Evolutionary conservation across 2,329 filamentous ascomycete species (phyloP).

Genomic region (Stagonosporopsis cucurbitacearum): DNA sequence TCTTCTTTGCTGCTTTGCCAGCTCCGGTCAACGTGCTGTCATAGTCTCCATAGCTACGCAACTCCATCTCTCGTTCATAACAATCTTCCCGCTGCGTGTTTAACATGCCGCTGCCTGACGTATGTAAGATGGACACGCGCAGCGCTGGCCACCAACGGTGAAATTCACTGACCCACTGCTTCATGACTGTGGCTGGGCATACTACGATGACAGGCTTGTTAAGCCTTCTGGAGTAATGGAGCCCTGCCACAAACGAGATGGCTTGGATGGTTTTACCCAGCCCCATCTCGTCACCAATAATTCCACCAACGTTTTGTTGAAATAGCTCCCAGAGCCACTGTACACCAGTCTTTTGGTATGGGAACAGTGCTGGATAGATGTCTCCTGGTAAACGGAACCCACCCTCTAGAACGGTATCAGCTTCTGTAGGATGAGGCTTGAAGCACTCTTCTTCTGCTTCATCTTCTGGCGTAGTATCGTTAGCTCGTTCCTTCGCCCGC

Average conservation of each 20-base stretch:
- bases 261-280: slow-evolving; percentile 91
- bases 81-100: slow-evolving; percentile 69
- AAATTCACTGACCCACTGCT: slow-evolving; percentile 98
- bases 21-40: slow-evolving; percentile 58
- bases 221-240: slow-evolving; percentile 90
- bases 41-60: slow-evolving; percentile 54
- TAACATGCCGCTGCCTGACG: slow-evolving; percentile 95
- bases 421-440: slow-evolving; percentile 81
- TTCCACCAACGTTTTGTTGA: slow-evolving; percentile 87
- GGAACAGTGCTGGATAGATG: slow-evolving; percentile 89
- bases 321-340: slow-evolving; percentile 96
- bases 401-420: slow-evolving; percentile 77
- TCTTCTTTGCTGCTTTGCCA: slow-evolving; percentile 74
- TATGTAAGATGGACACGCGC: slow-evolving; percentile 91
- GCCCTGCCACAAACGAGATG: slow-evolving; percentile 82
- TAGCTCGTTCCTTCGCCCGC: slow-evolving; percentile 50
- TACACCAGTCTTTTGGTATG: slow-evolving; percentile 96
- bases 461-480: slow-evolving; percentile 35
- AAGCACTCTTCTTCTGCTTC: slow-evolving; percentile 72
- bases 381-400: slow-evolving; percentile 86
- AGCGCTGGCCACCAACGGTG: slow-evolving; percentile 99
- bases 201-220: slow-evolving; percentile 88
- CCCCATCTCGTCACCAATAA: slow-evolving; percentile 98
- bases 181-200: slow-evolving; percentile 90
- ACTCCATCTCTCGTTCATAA: slow-evolving; percentile 67